Evolutionary conservation across 2,329 filamentous ascomycete genomes (phyloP).

Genomic region (Tricladium varicosporioides): DNA sequence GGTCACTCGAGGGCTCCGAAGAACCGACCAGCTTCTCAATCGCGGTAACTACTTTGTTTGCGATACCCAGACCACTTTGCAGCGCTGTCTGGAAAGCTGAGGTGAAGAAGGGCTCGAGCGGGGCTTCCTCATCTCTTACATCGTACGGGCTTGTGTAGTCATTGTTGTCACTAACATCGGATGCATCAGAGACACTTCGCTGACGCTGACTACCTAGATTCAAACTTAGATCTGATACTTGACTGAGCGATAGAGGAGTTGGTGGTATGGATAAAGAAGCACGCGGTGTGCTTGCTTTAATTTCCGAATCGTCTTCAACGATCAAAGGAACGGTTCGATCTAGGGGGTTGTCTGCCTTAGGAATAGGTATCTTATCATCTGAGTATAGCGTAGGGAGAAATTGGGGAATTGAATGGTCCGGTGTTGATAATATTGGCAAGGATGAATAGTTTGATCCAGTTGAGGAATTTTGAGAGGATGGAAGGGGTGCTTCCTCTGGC

Average conservation of each 20-base stretch:
- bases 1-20: conserved; percentile 7
- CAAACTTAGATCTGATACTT: conserved; percentile 10
- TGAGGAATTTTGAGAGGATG: conserved; percentile 1
- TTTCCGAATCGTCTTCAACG: not conserved
- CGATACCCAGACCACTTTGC: conserved; percentile 15
- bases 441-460: conserved; percentile 3
- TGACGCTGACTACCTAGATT: conserved; percentile 8
- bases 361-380: conserved; percentile 12
- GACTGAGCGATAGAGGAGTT: conserved; percentile 1
- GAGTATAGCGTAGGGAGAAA: conserved; percentile 11
- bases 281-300: not conserved
- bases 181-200: conserved; percentile 18
- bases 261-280: not conserved
- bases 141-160: conserved; percentile 12
- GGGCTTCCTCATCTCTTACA: conserved; percentile 19
- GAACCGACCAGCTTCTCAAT: conserved; percentile 10
- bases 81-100: conserved; percentile 14
- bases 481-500: too few relatives aligned
- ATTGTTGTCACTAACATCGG: conserved; percentile 11
- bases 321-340: conserved; percentile 1
- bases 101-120: conserved; percentile 18
- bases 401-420: conserved; percentile 7
- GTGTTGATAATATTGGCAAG: conserved; percentile 9
- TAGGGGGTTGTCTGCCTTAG: not conserved
- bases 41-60: conserved; percentile 14